Evolutionary conservation across 495 filamentous ascomycete species (phyloP), one percentile per base, ranked within the genome.

Genomic region (Aspergillus sparsus): DNA sequence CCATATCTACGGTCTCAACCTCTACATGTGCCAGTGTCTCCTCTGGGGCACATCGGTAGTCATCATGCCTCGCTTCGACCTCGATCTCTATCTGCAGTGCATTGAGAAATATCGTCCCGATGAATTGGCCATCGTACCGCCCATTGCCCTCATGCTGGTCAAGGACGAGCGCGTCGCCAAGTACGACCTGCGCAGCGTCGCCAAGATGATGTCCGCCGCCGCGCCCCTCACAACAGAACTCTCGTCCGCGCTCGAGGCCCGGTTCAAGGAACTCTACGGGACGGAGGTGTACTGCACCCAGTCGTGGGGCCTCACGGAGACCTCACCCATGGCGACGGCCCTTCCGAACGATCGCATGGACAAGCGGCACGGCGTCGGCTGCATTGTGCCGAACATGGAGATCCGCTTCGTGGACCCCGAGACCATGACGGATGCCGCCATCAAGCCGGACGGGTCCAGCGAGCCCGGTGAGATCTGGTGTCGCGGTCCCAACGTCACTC

Each of bases 1-100:
- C 53, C 53, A 56, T 16, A 56, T 56, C 53, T 56, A 56, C 53
- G 34, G 34, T 5, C 53, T 56, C 10, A 34, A 56, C 27, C 39
- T 46, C 6, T 54, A 54, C 51, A 54, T 54, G 34, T 54, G 51
- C 51, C 51, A 54, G 51, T 54, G 51, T 41, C 34, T 54, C 13
- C 34, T 54, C 9, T 54, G 51, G 51, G 53, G 53, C 12, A 56
- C 37, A 0, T 11, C 35, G 2, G 34, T 41, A 0, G 41, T 56
- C 0, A 47, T 56, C 39, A 21, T 56, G 11, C 53, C 53, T 7
- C 21, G 53, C 21, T 56, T 56, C 39, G 27, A 46, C 13, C 53
- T 56, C 7, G 41, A 56, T 1, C 10, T 15, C 6, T 34, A 34
- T 5, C 34, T 41, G 12, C 2, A 11, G 5, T 16, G 13, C 5